Conservation (phyloP, 495 filamentous ascomycete genomes). For the Hypoxylon perforatum region DNA sequence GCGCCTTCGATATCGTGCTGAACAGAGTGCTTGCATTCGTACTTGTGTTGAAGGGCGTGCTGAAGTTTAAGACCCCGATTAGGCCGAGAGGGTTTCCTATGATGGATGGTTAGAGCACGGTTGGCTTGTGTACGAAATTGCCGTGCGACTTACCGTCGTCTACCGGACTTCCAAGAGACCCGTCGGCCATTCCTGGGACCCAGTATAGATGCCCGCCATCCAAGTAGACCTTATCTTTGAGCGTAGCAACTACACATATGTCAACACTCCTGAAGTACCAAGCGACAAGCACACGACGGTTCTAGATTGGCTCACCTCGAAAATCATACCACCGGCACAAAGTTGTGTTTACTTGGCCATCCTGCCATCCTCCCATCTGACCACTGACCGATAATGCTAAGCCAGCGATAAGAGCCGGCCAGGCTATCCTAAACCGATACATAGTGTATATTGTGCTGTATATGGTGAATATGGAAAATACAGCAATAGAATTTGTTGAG, state of each 20-base stretch:
- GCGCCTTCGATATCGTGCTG: slow-evolving; percentile 53
- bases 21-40: slow-evolving; percentile 66
- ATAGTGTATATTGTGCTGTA: slow-evolving; percentile 27
- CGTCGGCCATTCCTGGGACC: slow-evolving; percentile 56
- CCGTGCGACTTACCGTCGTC: slow-evolving; percentile 51
- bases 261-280: slow-evolving; percentile 32
- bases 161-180: slow-evolving; percentile 20
- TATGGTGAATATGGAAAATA: slow-evolving; percentile 20
- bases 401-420: slow-evolving; percentile 38
- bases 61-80: slow-evolving; percentile 69
- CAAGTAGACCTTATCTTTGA: slow-evolving; percentile 74
- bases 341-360: slow-evolving; percentile 60
- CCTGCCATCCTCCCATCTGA: slow-evolving; percentile 53
- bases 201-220: slow-evolving; percentile 72
- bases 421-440: slow-evolving; percentile 37
- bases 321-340: slow-evolving; percentile 68
- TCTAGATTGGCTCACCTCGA: slow-evolving; percentile 56
- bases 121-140: slow-evolving; percentile 1
- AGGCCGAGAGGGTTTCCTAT: slow-evolving; percentile 58
- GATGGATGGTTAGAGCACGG: slow-evolving; percentile 13
- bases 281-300: background rate
- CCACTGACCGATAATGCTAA: slow-evolving; percentile 39
- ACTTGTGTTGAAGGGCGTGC: slow-evolving; percentile 64
- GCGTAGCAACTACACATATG: slow-evolving; percentile 62
- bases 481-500: slow-evolving; percentile 17